Evolutionary conservation across 2,329 filamentous ascomycete genomes (phyloP).

Genomic region (Exophiala mesophila): DNA sequence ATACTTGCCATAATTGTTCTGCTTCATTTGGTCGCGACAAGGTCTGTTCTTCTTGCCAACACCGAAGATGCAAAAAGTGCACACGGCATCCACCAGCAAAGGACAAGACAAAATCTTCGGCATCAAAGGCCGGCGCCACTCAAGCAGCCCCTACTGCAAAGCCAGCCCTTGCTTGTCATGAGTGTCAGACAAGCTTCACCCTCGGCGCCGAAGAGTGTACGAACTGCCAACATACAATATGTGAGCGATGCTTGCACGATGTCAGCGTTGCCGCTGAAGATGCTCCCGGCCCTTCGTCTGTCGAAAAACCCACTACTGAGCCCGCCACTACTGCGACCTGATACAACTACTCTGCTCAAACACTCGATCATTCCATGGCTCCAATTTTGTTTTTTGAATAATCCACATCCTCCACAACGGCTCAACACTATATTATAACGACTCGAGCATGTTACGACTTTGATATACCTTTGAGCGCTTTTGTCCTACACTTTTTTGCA

Average conservation of each 20-base stretch:
- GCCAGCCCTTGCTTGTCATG: constrained; percentile 18
- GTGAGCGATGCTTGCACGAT: constrained; percentile 21
- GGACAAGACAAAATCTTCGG: constrained; percentile 40
- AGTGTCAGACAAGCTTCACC: constrained; percentile 22
- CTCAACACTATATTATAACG: too few relatives aligned
- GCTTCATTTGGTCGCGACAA: constrained; percentile 68
- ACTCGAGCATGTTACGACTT: constrained; percentile 7
- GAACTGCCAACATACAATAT: constrained; percentile 24
- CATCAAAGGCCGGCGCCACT: background rate
- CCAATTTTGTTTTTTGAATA: background rate
- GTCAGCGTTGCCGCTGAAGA: constrained; percentile 15
- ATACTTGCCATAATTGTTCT: constrained; percentile 74
- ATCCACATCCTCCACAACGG: constrained; percentile 8
- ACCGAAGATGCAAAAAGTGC: constrained; percentile 76
- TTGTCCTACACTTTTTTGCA: constrained; percentile 10
- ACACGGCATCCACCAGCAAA: constrained; percentile 66
- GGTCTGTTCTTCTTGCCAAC: constrained; percentile 70
- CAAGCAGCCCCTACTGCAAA: background rate
- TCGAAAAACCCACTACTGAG: background rate
- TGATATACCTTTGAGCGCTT: constrained; percentile 21
- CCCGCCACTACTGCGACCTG: background rate
- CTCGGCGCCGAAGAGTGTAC: constrained; percentile 16
- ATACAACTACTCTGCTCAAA: background rate
- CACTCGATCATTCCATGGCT: background rate
- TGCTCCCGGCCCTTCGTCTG: background rate